A percentile compares a stretch with the other conserved stretches of the same genome.
Conservation (phyloP, 768 basidiomycete species). For the Tephrocybe sp. region DNA sequence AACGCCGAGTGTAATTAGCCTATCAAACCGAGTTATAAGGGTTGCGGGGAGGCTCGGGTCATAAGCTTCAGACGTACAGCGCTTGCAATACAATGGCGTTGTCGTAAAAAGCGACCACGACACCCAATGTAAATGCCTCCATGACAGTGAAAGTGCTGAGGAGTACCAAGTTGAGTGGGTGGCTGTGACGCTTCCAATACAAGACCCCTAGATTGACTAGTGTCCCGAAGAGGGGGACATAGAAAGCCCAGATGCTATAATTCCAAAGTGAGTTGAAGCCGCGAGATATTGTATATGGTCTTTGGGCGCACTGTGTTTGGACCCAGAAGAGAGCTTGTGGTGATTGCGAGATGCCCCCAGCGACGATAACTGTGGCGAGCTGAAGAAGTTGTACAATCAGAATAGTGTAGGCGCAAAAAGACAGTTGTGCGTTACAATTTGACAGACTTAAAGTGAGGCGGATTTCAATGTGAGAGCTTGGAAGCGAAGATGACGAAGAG, state of each 20-base stretch:
- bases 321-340: conserved; percentile 65
- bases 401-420: background rate
- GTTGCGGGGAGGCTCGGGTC: background rate
- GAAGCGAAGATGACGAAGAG: conserved; percentile 11
- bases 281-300: background rate
- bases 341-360: conserved; percentile 67
- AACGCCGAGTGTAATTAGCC: conserved; percentile 86
- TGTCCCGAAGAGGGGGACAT: conserved; percentile 74
- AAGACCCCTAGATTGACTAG: conserved; percentile 76
- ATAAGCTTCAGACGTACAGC: conserved; percentile 54
- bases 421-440: conserved; percentile 57
- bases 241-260: conserved; percentile 73
- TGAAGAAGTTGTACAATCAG: conserved; percentile 17
- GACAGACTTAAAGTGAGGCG: conserved; percentile 46
- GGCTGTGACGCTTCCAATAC: conserved; percentile 90
- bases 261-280: background rate
- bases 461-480: conserved; percentile 4
- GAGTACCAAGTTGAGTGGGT: conserved; percentile 84
- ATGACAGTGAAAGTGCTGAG: conserved; percentile 85
- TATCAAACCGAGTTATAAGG: conserved; percentile 24
- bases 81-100: conserved; percentile 81
- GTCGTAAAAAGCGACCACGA: conserved; percentile 75
- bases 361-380: conserved; percentile 78
- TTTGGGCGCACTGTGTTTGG: conserved; percentile 58
- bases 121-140: conserved; percentile 90